These are phyloP conservation scores for Leptodermis oblonga DNA, from an alignment of 257 asterid genomes.

Conservation along the genomic window DNA sequence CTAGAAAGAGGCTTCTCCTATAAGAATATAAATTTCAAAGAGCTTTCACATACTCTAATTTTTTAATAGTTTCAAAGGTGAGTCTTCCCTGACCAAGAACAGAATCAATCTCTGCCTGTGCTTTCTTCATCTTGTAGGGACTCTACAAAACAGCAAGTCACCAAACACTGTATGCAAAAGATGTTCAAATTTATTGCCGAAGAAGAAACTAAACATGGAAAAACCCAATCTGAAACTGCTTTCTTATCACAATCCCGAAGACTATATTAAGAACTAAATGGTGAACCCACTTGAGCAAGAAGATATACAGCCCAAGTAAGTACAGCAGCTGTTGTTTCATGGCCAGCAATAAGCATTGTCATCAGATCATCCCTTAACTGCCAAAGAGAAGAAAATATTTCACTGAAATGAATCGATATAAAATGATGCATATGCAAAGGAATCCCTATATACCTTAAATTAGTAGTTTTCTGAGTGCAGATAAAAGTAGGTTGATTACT, in stretches of 20 bases:
- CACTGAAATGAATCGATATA: background rate
- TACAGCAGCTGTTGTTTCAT: conserved; percentile 97
- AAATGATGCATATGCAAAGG: background rate
- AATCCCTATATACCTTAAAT: background rate
- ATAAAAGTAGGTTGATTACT: background rate
- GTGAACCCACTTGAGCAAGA: conserved; percentile 71
- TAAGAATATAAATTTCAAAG: conserved; percentile 12
- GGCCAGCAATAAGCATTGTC: conserved; percentile 99
- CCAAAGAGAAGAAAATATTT: conserved; percentile 8
- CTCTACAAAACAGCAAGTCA: conserved; percentile 44
- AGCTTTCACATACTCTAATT: conserved; percentile 53
- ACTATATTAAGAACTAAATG: background rate
- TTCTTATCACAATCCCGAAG: conserved; percentile 6
- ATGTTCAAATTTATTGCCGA: conserved; percentile 8
- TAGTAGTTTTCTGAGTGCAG: background rate
- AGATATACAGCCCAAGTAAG: conserved; percentile 95
- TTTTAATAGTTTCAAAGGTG: conserved; percentile 66
- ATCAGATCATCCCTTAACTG: conserved; percentile 96
- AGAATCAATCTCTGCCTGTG: conserved; percentile 79
- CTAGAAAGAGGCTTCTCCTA: conserved; percentile 1
- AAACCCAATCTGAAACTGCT: background rate
- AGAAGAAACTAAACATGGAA: background rate
- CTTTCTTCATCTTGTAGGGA: conserved; percentile 89
- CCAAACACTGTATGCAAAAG: conserved; percentile 14
- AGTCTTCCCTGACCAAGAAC: conserved; percentile 62